phyloP scores from a whole-genome alignment of 1,139 yeast genomes.

The Saccharomyces hybrid region DNA sequence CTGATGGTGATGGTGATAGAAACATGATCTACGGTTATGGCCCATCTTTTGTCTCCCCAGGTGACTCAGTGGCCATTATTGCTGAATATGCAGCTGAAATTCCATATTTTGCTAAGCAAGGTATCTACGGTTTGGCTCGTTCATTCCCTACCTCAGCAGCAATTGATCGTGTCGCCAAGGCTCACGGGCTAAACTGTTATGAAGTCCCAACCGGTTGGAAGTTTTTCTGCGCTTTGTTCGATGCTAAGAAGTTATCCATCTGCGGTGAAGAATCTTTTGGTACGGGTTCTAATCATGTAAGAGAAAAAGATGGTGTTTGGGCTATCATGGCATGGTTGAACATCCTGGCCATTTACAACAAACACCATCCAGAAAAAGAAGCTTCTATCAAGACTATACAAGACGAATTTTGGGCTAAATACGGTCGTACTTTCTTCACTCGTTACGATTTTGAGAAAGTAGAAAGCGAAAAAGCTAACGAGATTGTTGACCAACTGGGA shows the following conservation, averaged over 20 bases:
- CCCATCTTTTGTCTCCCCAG: constrained; percentile 90
- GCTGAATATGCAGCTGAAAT: constrained; percentile 83
- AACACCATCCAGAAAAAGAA: constrained; percentile 49
- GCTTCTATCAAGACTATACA: constrained; percentile 75
- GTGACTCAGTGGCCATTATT: constrained; percentile 96
- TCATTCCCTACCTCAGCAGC: constrained; percentile 99
- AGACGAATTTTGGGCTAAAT: constrained; percentile 77
- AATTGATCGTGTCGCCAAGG: constrained; percentile 81
- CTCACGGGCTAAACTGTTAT: constrained; percentile 65
- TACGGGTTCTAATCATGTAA: constrained; percentile 93
- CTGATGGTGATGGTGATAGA: constrained; percentile 98
- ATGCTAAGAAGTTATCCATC: constrained; percentile 83
- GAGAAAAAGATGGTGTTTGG: constrained; percentile 98
- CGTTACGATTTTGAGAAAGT: constrained; percentile 92
- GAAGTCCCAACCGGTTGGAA: constrained; percentile 99
- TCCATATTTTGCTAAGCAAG: constrained; percentile 82
- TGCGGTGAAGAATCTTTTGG: constrained; percentile 99
- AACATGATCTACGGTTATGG: constrained; percentile 97
- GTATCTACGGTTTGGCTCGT: constrained; percentile 88
- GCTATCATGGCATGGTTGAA: constrained; percentile 97
- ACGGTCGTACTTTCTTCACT: constrained; percentile 96
- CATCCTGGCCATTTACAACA: constrained; percentile 71
- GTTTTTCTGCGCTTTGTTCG: constrained; percentile 91
- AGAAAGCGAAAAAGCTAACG: constrained; percentile 62
- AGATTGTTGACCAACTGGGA: constrained; percentile 55